A percentile compares a stretch with the other conserved stretches of the same genome.
Conservation (phyloP, 345 rosid species). For the Syzygium grande region DNA sequence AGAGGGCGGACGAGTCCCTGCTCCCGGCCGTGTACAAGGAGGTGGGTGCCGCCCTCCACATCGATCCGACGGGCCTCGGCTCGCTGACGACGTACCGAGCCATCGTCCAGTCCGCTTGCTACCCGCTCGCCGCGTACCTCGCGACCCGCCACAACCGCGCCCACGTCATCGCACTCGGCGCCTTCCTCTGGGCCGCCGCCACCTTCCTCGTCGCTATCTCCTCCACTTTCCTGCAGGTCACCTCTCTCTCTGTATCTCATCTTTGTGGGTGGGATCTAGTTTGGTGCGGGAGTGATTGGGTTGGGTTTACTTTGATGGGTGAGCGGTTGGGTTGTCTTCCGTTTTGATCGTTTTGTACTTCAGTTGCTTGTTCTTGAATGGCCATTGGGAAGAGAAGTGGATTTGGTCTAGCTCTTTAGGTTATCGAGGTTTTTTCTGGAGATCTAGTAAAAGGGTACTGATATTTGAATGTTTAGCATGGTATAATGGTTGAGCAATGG, state of each 20-base stretch:
- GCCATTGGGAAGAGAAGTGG: not conserved
- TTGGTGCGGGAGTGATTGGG: not conserved
- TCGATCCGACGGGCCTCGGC: constrained; percentile 82
- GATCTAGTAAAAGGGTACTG: not conserved
- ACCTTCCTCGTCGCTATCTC: constrained; percentile 67
- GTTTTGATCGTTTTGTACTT: not conserved
- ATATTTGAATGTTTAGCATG: not conserved
- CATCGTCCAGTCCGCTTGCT: constrained; percentile 46
- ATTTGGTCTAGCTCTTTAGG: not conserved
- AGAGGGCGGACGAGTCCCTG: constrained; percentile 84
- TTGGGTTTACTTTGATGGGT: not conserved
- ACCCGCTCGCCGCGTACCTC: constrained; percentile 61
- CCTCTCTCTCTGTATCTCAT: not conserved
- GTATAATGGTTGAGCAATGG: not conserved
- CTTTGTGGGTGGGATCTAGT: not conserved
- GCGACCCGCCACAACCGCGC: constrained; percentile 50
- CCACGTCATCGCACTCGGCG: constrained; percentile 62
- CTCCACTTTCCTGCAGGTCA: constrained; percentile 54
- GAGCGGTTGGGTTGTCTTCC: not conserved
- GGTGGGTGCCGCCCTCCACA: constrained; percentile 70
- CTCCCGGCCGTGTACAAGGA: constrained; percentile 89
- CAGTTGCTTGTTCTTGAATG: not conserved
- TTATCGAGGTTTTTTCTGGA: not conserved
- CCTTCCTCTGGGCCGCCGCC: constrained; percentile 70
- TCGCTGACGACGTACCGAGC: constrained; percentile 59